Base-by-base conservation (phyloP, 2,329 filamentous ascomycete genomes). In the Zasmidium angulare region DNA sequence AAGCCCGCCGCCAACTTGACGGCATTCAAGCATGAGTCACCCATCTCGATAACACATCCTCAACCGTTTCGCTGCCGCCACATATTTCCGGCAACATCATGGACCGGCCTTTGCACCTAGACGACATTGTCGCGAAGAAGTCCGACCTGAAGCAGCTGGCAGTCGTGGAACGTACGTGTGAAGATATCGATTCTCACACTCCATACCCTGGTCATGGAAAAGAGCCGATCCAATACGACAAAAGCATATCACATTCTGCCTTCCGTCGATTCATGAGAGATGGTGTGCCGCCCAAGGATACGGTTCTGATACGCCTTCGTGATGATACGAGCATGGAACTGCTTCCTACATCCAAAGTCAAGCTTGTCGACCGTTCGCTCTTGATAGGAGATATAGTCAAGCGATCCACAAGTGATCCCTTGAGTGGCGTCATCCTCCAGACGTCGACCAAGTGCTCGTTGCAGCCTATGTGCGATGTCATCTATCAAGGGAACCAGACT, bases 331-430 rank as follows among this genome's bases (percentile, higher is more conserved):
- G 67, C 54, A 73, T 76, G 1, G 74, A 78, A 57, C 68, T 81
- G 19, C 69, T 80, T 24, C 72, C 72, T 1, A 73, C 76, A 51
- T 65, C 77, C 11, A 75, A 79, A 22, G 72, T 86, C 47, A 72
- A 75, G 17, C 72, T 86, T 21, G 70, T 86, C 26, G 82, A 85
- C 69, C 79, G 84, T n/a, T 73, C 76, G 1, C 71, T 86, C 14
- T 76, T 79, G 51, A 78, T 85, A 17, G 84, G 84, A 23, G 81
- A 85, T 64, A 73, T 80, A 12, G 83, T 86, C 53, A 85, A 84
- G 69, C 73, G 76, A 31, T 73, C 76, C 46, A 71, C 75, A 0
- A 76, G 76, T 21, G 78, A 81, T 63, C 75, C 79, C 17, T 78
- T 82, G 71, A 83, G 80, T 54, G 84, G 84, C 23, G 83, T 79